Conservation (phyloP, 2,329 filamentous ascomycete genomes). For the Mariannaea sp. region DNA sequence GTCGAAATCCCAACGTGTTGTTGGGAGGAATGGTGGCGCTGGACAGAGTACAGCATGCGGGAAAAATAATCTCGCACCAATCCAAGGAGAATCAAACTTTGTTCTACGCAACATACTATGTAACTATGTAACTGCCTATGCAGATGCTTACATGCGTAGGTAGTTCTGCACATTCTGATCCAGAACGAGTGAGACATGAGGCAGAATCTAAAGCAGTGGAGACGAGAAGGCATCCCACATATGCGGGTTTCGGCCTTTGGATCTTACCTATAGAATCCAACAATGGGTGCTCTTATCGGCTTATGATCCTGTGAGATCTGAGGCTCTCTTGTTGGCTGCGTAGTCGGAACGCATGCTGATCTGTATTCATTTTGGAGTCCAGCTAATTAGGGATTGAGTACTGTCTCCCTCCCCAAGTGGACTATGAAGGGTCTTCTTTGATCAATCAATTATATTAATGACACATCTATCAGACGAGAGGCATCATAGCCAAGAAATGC, state of each 20-base stretch:
- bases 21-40: slow-evolving; percentile 28
- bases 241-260: slow-evolving; percentile 10
- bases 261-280: neutral
- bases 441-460: slow-evolving; percentile 10
- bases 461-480: slow-evolving; percentile 4
- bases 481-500: slow-evolving; percentile 3
- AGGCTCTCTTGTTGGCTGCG: no score
- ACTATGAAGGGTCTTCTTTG: slow-evolving; percentile 5
- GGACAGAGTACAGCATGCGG: neutral
- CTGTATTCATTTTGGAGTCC: neutral
- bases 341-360: neutral
- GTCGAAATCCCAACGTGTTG: neutral
- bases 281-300: neutral
- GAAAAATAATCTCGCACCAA: slow-evolving; percentile 12
- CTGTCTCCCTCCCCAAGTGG: neutral
- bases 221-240: slow-evolving; percentile 3
- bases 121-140: neutral
- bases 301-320: no score
- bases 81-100: neutral
- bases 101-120: neutral
- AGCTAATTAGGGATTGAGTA: neutral
- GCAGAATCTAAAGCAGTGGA: neutral
- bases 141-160: neutral
- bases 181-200: slow-evolving; percentile 6
- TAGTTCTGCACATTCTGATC: neutral